Evolutionary conservation across 345 rosid species (phyloP).

Genomic region (Crucihimalaya himalaica): DNA sequence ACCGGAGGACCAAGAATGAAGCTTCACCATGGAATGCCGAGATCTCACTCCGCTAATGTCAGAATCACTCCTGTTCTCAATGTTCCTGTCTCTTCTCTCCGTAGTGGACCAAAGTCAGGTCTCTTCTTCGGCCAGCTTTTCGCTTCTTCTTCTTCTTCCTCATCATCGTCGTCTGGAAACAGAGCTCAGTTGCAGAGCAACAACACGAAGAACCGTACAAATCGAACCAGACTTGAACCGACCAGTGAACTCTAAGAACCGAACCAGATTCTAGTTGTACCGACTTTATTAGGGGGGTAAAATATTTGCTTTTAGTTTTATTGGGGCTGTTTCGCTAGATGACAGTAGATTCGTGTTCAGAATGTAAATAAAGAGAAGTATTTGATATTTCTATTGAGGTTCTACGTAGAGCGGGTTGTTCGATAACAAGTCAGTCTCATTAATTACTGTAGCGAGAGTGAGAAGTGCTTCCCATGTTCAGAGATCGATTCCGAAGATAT

Average conservation of each 20-base stretch:
- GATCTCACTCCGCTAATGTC: constrained; percentile 87
- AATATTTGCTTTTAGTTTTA: background rate
- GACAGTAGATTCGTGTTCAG: constrained; percentile 2
- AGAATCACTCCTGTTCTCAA: constrained; percentile 69
- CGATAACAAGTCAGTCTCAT: constrained; percentile 27
- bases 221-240: constrained; percentile 43
- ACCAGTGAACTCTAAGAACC: constrained; percentile 1
- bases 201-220: constrained; percentile 36
- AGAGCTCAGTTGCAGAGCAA: constrained; percentile 40
- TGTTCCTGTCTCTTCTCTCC: constrained; percentile 67
- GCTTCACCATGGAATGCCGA: constrained; percentile 76
- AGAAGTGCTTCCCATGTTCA: constrained; percentile 43
- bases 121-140: constrained; percentile 62
- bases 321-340: background rate
- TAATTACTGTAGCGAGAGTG: constrained; percentile 33
- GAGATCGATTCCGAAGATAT: constrained; percentile 34
- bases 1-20: constrained; percentile 82
- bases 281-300: background rate
- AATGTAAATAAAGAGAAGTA: constrained; percentile 36
- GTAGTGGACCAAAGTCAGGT: constrained; percentile 59
- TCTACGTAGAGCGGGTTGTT: constrained; percentile 25
- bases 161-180: constrained; percentile 14
- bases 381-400: background rate
- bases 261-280: constrained; percentile 12
- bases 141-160: constrained; percentile 41